Base-by-base conservation (phyloP, 805 yeast species). In the Hanseniaspora osmophila region DNA sequence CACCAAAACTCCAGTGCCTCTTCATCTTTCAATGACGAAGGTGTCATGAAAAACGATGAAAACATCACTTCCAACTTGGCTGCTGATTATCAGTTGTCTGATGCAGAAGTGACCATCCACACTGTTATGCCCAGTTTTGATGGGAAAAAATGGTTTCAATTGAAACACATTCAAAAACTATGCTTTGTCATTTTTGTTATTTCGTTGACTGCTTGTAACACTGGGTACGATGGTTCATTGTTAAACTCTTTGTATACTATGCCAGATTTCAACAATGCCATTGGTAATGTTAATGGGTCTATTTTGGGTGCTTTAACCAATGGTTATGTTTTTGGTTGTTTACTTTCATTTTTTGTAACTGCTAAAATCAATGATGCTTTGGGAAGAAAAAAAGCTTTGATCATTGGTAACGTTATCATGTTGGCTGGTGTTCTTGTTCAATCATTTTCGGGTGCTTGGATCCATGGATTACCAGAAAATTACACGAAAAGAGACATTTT, bases 231-330 rank as follows among this genome's bases (percentile, higher is more conserved):
- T 56, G 72, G 71, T 48, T 66, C 70, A 13, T 61, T 74, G 65
- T 57, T 74, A 52, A 73, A 74, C 50, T 74, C 75, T 35, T 62
- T 74, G 49, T 78, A 74, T 52, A 58, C 72, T 9, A 62, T 70
- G 52, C 48, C 55, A 1, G 54, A 55, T 30, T 74, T 77, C 74
- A 56, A 57, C 46, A 47, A 53, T 6, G 62, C 60, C 35, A 64
- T 73, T 55, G 65, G 66, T 35, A 47, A 60, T 38, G 73, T 72
- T 13, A 47, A 56, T 6, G 69, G 70, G 51, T 61, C 65, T 32
- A 52, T 55, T 17, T 54, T 70, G 19, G 74, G 74, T 48, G 66
- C 69, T 30, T 58, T 69, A 41, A 47, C 62, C 37, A 67, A 66
- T 47, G 73, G 73, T 56, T 62, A 62, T 37, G 57, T 58, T 41